Conservation (phyloP, 805 yeast species). For the Ogataea kodamae region DNA sequence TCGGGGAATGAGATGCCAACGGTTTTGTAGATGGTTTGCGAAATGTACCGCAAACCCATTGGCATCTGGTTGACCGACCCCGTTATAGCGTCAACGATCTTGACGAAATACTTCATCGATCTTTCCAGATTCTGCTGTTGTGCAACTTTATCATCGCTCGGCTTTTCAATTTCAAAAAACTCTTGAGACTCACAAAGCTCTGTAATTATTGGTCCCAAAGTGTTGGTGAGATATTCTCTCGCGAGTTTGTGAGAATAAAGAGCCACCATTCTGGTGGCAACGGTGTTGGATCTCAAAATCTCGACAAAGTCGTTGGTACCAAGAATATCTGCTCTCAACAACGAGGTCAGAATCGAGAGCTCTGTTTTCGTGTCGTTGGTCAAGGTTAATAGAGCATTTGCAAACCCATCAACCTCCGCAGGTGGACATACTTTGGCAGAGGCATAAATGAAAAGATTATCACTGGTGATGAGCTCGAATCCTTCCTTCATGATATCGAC, state of each 20-base stretch:
- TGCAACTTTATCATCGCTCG: slow-evolving; percentile 29
- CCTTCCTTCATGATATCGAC: slow-evolving; percentile 11
- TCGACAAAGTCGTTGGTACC: slow-evolving; percentile 62
- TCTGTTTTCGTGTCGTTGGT: slow-evolving; percentile 41
- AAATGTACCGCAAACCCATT: slow-evolving; percentile 63
- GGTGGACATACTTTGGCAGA: slow-evolving; percentile 63
- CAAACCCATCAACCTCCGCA: slow-evolving; percentile 65
- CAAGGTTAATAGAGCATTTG: slow-evolving; percentile 58
- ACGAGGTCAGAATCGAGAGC: slow-evolving; percentile 45
- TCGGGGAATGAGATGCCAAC: slow-evolving; percentile 63
- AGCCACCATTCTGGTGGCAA: slow-evolving; percentile 74
- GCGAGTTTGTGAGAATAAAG: slow-evolving; percentile 71
- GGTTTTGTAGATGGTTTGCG: slow-evolving; percentile 58
- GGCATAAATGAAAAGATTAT: slow-evolving; percentile 46
- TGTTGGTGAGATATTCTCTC: slow-evolving; percentile 47
- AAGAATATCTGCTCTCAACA: slow-evolving; percentile 61
- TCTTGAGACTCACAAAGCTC: slow-evolving; percentile 48
- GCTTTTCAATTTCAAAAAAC: slow-evolving; percentile 63
- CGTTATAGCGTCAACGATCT: slow-evolving; percentile 57
- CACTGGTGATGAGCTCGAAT: slow-evolving; percentile 20
- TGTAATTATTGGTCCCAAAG: slow-evolving; percentile 54
- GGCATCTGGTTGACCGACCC: slow-evolving; percentile 60
- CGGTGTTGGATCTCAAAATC: slow-evolving; percentile 74
- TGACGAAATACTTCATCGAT: slow-evolving; percentile 55
- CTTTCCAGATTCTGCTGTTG: slow-evolving; percentile 40